Conservation (phyloP, 495 filamentous ascomycete genomes). For the Neurospora pannonica region DNA sequence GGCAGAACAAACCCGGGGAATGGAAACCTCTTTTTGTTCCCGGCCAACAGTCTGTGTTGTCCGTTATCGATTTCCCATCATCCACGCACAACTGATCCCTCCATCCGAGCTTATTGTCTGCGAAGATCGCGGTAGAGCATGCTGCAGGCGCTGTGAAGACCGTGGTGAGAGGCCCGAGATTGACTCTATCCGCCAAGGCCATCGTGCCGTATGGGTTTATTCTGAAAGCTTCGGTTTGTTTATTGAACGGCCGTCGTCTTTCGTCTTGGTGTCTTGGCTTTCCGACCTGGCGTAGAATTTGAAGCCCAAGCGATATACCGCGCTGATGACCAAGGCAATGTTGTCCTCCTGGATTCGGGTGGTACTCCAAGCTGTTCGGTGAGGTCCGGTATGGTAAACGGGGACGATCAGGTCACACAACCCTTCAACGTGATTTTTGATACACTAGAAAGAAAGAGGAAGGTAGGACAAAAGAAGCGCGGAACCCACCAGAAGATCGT, state of each 20-base stretch:
- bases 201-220: neutral
- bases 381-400: neutral
- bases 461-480: neutral
- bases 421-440: neutral
- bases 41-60: conserved; percentile 24
- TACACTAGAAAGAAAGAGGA: neutral
- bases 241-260: neutral
- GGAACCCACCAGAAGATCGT: neutral
- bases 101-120: conserved; percentile 13
- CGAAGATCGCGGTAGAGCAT: conserved; percentile 12
- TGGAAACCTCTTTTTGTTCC: conserved; percentile 24
- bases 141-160: conserved; percentile 20
- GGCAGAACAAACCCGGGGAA: conserved; percentile 23
- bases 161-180: conserved; percentile 26
- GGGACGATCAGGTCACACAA: neutral
- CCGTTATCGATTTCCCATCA: neutral
- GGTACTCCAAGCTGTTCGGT: neutral
- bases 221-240: neutral
- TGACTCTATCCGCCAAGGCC: conserved; percentile 1
- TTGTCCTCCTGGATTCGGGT: neutral
- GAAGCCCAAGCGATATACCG: neutral
- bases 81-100: conserved; percentile 14
- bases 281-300: neutral
- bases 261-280: neutral
- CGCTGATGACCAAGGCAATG: neutral